Conservation (phyloP, 805 yeast genomes). For the Barnettozyma salicaria region DNA sequence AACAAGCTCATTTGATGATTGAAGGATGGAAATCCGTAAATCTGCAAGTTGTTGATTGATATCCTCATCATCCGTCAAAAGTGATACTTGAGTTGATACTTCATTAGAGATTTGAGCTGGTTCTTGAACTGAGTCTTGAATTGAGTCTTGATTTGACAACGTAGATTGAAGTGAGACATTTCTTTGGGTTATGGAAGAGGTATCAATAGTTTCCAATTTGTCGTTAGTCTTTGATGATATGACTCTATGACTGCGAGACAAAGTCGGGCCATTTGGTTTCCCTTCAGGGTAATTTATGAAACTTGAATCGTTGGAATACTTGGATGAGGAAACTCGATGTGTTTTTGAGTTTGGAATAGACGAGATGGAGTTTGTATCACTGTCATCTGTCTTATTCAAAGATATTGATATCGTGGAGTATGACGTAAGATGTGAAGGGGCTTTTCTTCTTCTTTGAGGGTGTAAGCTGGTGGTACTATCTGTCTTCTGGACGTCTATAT, state of each 20-base stretch:
- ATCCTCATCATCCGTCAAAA: background rate
- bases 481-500: constrained; percentile 1
- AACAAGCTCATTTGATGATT: background rate
- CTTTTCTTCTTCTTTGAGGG: background rate
- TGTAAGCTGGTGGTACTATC: background rate
- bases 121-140: constrained; percentile 14
- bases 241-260: background rate
- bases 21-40: constrained; percentile 4
- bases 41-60: constrained; percentile 3
- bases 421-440: background rate
- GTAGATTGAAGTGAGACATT: constrained; percentile 8
- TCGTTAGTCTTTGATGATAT: background rate
- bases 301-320: background rate
- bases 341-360: background rate
- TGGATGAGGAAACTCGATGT: constrained; percentile 3
- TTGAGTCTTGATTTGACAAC: constrained; percentile 10
- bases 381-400: background rate
- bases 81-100: background rate
- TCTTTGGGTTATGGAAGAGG: constrained; percentile 1
- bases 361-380: background rate
- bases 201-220: background rate
- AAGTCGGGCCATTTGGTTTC: background rate
- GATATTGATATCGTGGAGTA: background rate
- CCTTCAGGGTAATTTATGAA: background rate
- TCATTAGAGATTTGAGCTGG: constrained; percentile 11